phyloP scores from a whole-genome alignment of 176 grass and related monocot genomes.

The Elymus sibiricus region DNA sequence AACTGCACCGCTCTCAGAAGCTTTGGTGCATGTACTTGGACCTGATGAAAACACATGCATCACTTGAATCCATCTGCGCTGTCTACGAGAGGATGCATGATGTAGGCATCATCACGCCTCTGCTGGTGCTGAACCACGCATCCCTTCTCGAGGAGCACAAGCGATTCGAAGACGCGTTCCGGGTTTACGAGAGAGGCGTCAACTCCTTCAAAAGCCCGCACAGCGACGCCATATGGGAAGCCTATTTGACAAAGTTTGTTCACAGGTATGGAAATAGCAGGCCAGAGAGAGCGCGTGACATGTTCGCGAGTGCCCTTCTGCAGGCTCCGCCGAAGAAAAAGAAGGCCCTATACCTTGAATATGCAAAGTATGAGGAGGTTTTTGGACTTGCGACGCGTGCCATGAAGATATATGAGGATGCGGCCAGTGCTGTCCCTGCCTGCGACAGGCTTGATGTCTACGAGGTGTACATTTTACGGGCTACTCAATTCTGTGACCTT shows the following conservation, averaged over 20 bases:
- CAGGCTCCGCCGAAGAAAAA: conserved; percentile 45
- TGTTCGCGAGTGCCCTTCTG: conserved; percentile 58
- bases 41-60: conserved; percentile 55
- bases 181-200: conserved; percentile 68
- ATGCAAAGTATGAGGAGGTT: conserved; percentile 71
- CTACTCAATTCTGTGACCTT: conserved; percentile 43
- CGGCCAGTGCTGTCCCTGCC: conserved; percentile 38
- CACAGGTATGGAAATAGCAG: conserved; percentile 48
- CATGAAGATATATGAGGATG: conserved; percentile 66
- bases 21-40: conserved; percentile 74
- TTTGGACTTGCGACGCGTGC: conserved; percentile 53
- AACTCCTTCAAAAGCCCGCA: conserved; percentile 61
- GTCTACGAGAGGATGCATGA: conserved; percentile 69
- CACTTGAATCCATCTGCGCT: conserved; percentile 40
- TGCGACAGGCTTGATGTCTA: conserved; percentile 64
- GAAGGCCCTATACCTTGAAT: conserved; percentile 52
- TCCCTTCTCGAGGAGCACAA: conserved; percentile 38
- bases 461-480: conserved; percentile 56
- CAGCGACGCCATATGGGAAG: conserved; percentile 62
- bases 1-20: conserved; percentile 52
- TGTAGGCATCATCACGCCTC: conserved; percentile 51
- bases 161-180: conserved; percentile 80
- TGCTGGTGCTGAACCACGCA: conserved; percentile 66
- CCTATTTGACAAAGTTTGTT: conserved; percentile 61
- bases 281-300: conserved; percentile 56